Evolutionary conservation across 495 filamentous ascomycete genomes (phyloP), one percentile per base, ranked within the genome.

Genomic region (Hypoxylon lenormandii): DNA sequence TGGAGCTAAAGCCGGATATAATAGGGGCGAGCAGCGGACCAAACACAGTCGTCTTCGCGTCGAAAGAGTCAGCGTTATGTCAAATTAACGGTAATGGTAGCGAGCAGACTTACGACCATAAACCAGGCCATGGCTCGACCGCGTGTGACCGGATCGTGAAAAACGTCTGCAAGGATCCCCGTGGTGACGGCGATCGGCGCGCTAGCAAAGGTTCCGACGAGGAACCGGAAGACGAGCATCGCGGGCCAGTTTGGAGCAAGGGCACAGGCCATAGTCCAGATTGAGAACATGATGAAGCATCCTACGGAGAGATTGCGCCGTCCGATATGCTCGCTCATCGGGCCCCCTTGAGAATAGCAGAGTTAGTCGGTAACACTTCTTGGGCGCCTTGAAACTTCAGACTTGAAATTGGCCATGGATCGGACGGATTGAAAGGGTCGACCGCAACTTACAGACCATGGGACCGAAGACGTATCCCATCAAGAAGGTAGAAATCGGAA

Each of bases 401-500:
- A n/a, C n/a, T 5, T 0, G 18, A 49, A 5, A 6, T n/a, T 16
- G 15, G 40, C 1, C 38, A 16, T n/a, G 38, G 4, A 46, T 2
- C 13, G 23, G 1, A 26, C 40, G 47, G 10, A 15, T 19, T 18
- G 11, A 13, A 52, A 18, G 16, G 21, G 23, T 3, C 28, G 21
- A 7, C 22, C 19, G 3, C 15, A 1, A 64, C 72, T 65, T 53
- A 74, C 72, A 74, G 40, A 74, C 22, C 10, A 74, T 60, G 4
- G 72, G 72, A 0, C 89, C 90, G 12, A 90, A 72, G 11, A 88
- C 80, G 64, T 91, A 92, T 28, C 90, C 92, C 21, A 93, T 81
- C 0, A 93, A 80, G 60, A 88, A 95, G 0, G 93, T 85, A 0
- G 90, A 91, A 0, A 90, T 91, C 10, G 91, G 91, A 5, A 95